Conservation (phyloP, 2,329 filamentous ascomycete species). For the Fusarium hainanense region DNA sequence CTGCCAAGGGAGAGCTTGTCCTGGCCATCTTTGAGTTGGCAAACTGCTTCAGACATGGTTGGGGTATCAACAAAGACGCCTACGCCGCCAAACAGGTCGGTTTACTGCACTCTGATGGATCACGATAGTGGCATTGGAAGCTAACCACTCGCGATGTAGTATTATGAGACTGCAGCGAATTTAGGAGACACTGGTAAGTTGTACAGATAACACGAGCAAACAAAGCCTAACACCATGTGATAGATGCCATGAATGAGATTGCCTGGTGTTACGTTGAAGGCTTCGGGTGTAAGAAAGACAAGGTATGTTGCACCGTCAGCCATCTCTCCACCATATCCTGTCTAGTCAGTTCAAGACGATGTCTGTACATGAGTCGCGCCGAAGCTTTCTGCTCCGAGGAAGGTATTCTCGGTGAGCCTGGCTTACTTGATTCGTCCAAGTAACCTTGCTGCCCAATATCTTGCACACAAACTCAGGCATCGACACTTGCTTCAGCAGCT, state of each 20-base stretch:
- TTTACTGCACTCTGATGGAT: neutral
- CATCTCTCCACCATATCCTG: slow-evolving; percentile 10
- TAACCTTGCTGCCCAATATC: slow-evolving; percentile 26
- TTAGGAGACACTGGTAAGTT: slow-evolving; percentile 82
- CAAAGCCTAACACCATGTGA: slow-evolving; percentile 25
- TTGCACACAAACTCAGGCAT: slow-evolving; percentile 24
- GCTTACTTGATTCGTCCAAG: slow-evolving; percentile 30
- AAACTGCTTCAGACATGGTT: slow-evolving; percentile 93
- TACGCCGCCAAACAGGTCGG: slow-evolving; percentile 79
- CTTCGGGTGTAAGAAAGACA: slow-evolving; percentile 98
- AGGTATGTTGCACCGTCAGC: slow-evolving; percentile 71
- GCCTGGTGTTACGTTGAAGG: slow-evolving; percentile 97
- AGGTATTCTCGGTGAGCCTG: slow-evolving; percentile 26
- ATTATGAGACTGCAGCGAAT: slow-evolving; percentile 98
- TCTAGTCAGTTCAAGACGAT: slow-evolving; percentile 10
- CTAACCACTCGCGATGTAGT: slow-evolving; percentile 62
- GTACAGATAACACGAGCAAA: neutral
- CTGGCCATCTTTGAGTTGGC: slow-evolving; percentile 96
- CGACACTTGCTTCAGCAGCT: slow-evolving; percentile 2
- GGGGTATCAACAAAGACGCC: slow-evolving; percentile 89
- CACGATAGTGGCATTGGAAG: slow-evolving; percentile 2
- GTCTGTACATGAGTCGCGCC: slow-evolving; percentile 18
- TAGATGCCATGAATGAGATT: slow-evolving; percentile 96
- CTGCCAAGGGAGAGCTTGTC: slow-evolving; percentile 94
- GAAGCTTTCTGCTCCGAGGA: neutral